Evolutionary conservation across 2,329 filamentous ascomycete species (phyloP), one percentile per base, ranked within the genome.

Genomic region (Claviceps paspali): DNA sequence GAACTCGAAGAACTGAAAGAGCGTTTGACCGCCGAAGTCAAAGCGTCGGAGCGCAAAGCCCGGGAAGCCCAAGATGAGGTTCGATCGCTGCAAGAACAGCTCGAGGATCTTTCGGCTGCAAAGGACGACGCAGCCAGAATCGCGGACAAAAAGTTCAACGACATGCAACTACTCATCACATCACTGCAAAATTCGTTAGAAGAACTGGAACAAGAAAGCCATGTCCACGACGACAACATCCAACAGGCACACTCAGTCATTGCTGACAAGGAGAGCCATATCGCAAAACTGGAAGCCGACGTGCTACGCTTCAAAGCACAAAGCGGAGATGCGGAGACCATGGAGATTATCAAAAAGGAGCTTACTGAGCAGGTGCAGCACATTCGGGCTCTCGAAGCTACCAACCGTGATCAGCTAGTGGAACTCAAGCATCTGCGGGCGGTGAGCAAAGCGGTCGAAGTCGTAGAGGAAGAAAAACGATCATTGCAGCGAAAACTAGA

Each of bases 381-480:
- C 51, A 93, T 95, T 45, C 78, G 84, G 41, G 78, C 74, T 22
- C 65, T 98, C 3, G 91, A 98, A 54, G 69, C 73, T 1, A 74
- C 75, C 26, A 94, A 85, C 44, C 70, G 83, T 18, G 84, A 93
- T 35, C 83, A 94, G 51, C 65, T 75, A 11, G 59, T 69, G 0
- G 88, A 98, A 53, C 62, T 98, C 26, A 84, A 82, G 48, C 80
- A 86, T 47, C 68, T 92, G 27, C 79, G 86, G 11, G 82, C 86
- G 46, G 62, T 80, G 3, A 79, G 86, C 54, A 88, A 83, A 59
- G 84, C 82, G n/a, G 79, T 94, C 2, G 84, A 94, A 51, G 73
- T 98, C 2, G 82, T 96, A 0, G 86, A 98, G 53, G 91, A 98
- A 55, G 86, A 98, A 62, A 96, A 96, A 64, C 70, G 83, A 43